Evolutionary conservation across 148 eudicot species (phyloP).

Genomic region (Vaccinium darrowii): DNA sequence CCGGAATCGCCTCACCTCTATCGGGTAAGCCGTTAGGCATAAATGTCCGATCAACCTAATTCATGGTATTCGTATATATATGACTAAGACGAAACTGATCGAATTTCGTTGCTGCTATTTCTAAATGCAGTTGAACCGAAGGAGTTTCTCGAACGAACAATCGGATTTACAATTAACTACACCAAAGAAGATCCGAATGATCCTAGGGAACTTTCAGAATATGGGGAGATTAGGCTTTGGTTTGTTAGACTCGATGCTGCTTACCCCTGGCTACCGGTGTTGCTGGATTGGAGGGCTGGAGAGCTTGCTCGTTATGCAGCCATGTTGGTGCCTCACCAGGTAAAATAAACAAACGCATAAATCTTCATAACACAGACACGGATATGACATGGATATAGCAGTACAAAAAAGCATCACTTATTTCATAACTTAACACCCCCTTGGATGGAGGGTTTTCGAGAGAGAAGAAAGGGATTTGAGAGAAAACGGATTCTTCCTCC

Average conservation of each 20-base stretch:
- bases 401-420: too few relatives aligned
- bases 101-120: not conserved
- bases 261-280: slow-evolving; percentile 89
- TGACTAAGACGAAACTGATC: not conserved
- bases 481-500: too few relatives aligned
- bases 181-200: slow-evolving; percentile 62
- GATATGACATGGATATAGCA: too few relatives aligned
- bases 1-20: slow-evolving; percentile 45
- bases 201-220: slow-evolving; percentile 72
- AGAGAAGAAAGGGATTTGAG: too few relatives aligned
- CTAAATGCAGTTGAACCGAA: slow-evolving; percentile 42
- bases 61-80: not conserved
- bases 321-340: slow-evolving; percentile 96
- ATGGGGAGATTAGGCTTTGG: slow-evolving; percentile 84
- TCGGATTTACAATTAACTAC: slow-evolving; percentile 80
- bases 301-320: slow-evolving; percentile 97
- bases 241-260: slow-evolving; percentile 81
- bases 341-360: slow-evolving; percentile 8
- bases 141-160: slow-evolving; percentile 61
- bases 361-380: too few relatives aligned
- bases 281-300: slow-evolving; percentile 89
- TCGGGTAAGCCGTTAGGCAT: slow-evolving; percentile 33
- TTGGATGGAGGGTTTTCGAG: too few relatives aligned
- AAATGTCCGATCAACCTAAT: not conserved
- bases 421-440: too few relatives aligned